phyloP scores from a whole-genome alignment of 1,284 basidiomycete species.

The Xerocomus minutiporus region DNA sequence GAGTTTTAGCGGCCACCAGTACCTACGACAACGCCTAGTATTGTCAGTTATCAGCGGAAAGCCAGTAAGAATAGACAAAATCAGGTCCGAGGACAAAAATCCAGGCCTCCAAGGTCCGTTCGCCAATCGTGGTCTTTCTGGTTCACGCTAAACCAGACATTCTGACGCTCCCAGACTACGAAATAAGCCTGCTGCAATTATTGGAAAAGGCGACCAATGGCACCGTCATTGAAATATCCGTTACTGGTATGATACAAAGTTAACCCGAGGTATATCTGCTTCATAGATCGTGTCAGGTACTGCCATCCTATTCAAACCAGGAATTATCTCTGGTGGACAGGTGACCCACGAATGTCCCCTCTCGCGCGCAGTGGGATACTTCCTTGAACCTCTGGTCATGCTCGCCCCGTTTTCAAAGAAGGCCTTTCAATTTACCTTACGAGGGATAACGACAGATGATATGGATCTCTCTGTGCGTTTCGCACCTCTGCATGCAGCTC shows the following conservation, averaged over 20 bases:
- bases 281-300: slow-evolving; percentile 57
- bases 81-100: slow-evolving; percentile 88
- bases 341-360: slow-evolving; percentile 85
- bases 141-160: slow-evolving; percentile 1
- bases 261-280: background rate
- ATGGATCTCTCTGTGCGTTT: slow-evolving; percentile 76
- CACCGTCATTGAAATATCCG: slow-evolving; percentile 91
- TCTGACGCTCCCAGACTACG: slow-evolving; percentile 65
- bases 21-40: slow-evolving; percentile 82
- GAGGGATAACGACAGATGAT: slow-evolving; percentile 89
- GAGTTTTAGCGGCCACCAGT: slow-evolving; percentile 75
- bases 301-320: slow-evolving; percentile 86
- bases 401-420: slow-evolving; percentile 93
- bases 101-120: slow-evolving; percentile 82
- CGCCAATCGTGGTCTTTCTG: background rate
- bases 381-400: slow-evolving; percentile 86
- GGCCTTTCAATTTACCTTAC: slow-evolving; percentile 75
- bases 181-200: slow-evolving; percentile 86
- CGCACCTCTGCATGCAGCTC: background rate
- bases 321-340: slow-evolving; percentile 82
- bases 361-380: slow-evolving; percentile 89
- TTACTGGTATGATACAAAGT: slow-evolving; percentile 64
- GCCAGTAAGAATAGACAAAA: slow-evolving; percentile 82
- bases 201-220: slow-evolving; percentile 95
- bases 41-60: slow-evolving; percentile 87